phyloP scores from a whole-genome alignment of 805 yeast genomes.

The Ogataea paraovalis region DNA sequence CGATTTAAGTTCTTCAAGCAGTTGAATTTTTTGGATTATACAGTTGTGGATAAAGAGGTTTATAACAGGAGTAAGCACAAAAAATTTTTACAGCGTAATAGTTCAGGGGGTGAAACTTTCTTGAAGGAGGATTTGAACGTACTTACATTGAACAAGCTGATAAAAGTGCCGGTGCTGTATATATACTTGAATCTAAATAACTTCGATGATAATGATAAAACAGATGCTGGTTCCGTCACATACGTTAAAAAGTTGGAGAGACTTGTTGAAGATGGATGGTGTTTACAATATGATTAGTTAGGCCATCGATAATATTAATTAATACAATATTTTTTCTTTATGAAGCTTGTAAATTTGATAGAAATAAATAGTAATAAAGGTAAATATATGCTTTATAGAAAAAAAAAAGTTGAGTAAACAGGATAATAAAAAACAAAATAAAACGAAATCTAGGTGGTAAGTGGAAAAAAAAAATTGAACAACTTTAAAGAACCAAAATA shows the following conservation, averaged over 20 bases:
- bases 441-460: too few species aligned
- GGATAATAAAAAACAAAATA: too few species aligned
- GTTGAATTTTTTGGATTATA: slow-evolving; percentile 23
- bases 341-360: too few species aligned
- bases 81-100: too few species aligned
- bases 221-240: neutral
- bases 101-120: slow-evolving; percentile 3
- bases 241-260: slow-evolving; percentile 6
- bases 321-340: too few species aligned
- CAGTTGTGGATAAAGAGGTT: slow-evolving; percentile 4
- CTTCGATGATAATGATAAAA: slow-evolving; percentile 1
- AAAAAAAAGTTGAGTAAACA: too few species aligned
- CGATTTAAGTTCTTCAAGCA: slow-evolving; percentile 11
- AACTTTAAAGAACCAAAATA: too few species aligned
- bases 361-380: too few species aligned
- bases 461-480: too few species aligned
- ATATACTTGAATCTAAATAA: slow-evolving; percentile 19
- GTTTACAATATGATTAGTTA: slow-evolving; percentile 5
- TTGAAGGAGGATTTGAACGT: slow-evolving; percentile 6
- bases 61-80: too few species aligned
- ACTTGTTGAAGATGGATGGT: slow-evolving; percentile 17
- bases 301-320: too few species aligned
- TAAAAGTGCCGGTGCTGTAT: slow-evolving; percentile 23
- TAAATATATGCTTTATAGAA: too few species aligned
- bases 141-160: slow-evolving; percentile 11